Evolutionary conservation across 106 monocot species (phyloP), one percentile per base, ranked within the genome.

Genomic region (Dendrobium chrysotoxum): DNA sequence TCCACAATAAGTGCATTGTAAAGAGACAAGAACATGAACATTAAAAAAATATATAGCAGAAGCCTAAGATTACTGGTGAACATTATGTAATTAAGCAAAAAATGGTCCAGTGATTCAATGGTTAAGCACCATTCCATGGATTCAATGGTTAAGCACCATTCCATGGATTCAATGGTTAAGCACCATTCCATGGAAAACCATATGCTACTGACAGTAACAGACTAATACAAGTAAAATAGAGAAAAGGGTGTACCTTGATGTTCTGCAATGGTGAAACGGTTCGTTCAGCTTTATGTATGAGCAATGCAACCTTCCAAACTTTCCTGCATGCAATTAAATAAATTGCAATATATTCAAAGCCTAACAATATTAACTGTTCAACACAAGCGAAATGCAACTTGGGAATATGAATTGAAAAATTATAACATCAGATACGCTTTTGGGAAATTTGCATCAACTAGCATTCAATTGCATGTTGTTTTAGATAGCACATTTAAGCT

Each of bases 251-350:
- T 31, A 75, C 75, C 75, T 75, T 40, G 45, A 25, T 75, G 75
- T 45, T 8, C 42, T 75, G 4, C 7, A 8, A 45, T 18, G 13
- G 38, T 39, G 9, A 23, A 75, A 4, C 75, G 44, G 5, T 45
- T 75, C 25, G 8, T 45, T 75, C 40, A 25, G 75, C 45, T 75
- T 75, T 44, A 45, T 75, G 38, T 9, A 41, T 13, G 75, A 75
- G 25, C 42, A 42, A 45, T n/a, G 23, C 0, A n/a, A 42, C 20
- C 75, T 23, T 8, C 41, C 75, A 44, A n/a, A 40, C 44, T 9
- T 75, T 45, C 75, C 75, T 75, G 20, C 21, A 75, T 75, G 75
- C 18, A 75, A 44, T 35, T 50, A 5, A 70, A 35, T 5, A 71
- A 4, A 31, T 71, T 39, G 31, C 16, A 71, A 5, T 23, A 35